Evolutionary conservation across 768 basidiomycete genomes (phyloP).

Genomic region (Pulveroboletus sp.): DNA sequence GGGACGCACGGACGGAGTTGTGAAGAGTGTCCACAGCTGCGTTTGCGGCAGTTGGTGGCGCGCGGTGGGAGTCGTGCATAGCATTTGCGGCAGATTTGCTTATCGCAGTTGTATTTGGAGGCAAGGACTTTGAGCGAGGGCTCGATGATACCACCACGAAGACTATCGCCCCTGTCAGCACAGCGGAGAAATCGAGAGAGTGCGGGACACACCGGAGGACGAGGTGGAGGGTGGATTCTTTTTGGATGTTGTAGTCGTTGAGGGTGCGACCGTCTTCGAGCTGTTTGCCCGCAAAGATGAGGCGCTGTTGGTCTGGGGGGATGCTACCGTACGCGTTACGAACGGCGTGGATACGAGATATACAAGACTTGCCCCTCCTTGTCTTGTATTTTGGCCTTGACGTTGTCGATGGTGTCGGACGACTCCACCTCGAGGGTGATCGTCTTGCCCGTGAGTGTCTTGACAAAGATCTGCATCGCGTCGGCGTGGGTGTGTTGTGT

Average conservation of each 20-base stretch:
- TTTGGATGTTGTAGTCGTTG: conserved; percentile 97
- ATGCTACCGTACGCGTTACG: conserved; percentile 9
- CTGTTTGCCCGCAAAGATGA: conserved; percentile 87
- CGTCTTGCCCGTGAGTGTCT: conserved; percentile 69
- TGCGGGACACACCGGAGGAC: conserved; percentile 82
- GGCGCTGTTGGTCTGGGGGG: conserved; percentile 26
- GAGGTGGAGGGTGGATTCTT: conserved; percentile 96
- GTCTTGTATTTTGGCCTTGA: conserved; percentile 45
- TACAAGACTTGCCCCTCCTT: conserved; percentile 58
- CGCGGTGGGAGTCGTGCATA: conserved; percentile 99
- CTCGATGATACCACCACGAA: conserved; percentile 87
- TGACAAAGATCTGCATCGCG: conserved; percentile 74
- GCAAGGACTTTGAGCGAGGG: conserved; percentile 98
- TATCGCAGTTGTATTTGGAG: conserved; percentile 98
- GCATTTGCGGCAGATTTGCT: conserved; percentile 99
- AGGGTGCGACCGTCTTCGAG: conserved; percentile 97
- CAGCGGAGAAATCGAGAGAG: neutral
- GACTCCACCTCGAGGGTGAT: conserved; percentile 31
- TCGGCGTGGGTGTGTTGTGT: conserved; percentile 5
- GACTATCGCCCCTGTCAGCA: conserved; percentile 5
- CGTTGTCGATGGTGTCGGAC: conserved; percentile 28
- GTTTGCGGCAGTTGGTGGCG: conserved; percentile 99
- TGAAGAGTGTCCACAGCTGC: conserved; percentile 85
- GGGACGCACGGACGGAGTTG: conserved; percentile 84
- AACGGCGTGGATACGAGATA: too few relatives aligned